Evolutionary conservation across 2,329 filamentous ascomycete genomes (phyloP).

Genomic region (Verticillium isaacii): DNA sequence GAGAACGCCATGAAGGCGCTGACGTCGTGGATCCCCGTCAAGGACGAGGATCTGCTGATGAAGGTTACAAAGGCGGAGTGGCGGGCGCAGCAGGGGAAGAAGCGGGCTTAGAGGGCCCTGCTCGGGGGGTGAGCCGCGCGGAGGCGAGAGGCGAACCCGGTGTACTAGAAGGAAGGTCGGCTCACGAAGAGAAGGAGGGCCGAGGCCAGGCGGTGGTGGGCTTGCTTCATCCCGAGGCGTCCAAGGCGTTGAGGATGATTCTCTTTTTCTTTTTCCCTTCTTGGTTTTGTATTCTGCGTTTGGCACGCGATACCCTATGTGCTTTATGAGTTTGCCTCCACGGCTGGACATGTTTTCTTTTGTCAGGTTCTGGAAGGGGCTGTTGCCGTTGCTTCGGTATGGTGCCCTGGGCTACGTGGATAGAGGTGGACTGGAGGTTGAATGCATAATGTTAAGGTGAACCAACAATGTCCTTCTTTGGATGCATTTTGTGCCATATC

Average conservation of each 20-base stretch:
- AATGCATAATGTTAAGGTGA: background rate
- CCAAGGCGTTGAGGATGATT: background rate
- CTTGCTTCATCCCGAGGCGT: background rate
- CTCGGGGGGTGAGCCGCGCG: slow-evolving; percentile 40
- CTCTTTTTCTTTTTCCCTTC: slow-evolving; percentile 9
- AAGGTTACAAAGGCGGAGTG: slow-evolving; percentile 83
- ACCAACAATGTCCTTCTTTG: background rate
- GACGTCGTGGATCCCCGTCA: slow-evolving; percentile 89
- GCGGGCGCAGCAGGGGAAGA: slow-evolving; percentile 56
- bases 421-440: background rate
- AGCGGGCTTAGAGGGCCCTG: slow-evolving; percentile 25
- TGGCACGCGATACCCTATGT: background rate
- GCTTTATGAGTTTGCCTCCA: background rate
- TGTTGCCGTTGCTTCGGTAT: background rate
- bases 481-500: too few relatives aligned
- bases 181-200: background rate
- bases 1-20: slow-evolving; percentile 97
- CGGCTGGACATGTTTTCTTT: background rate
- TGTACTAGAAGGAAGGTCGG: background rate
- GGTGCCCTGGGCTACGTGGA: background rate
- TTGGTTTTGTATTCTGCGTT: background rate
- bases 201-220: background rate
- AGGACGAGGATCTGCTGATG: slow-evolving; percentile 92
- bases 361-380: background rate
- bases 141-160: background rate